A percentile compares a stretch with the other conserved stretches of the same genome.
Conservation (phyloP, 768 basidiomycete species). For the Polyporus arcularius region DNA sequence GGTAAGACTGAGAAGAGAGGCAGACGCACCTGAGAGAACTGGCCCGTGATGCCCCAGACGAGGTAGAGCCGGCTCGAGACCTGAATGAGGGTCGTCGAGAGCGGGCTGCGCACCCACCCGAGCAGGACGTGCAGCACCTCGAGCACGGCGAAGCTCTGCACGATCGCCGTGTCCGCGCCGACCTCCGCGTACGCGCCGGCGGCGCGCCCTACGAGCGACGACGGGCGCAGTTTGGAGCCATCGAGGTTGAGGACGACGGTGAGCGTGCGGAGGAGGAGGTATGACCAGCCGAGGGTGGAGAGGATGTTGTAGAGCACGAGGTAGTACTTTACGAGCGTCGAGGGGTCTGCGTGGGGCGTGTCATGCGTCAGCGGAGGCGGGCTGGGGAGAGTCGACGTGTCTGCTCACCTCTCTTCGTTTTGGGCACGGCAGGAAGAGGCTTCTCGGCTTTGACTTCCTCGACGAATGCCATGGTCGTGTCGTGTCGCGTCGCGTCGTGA, state of each 20-base stretch:
- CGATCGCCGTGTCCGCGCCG: constrained; percentile 61
- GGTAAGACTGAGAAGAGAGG: constrained; percentile 24
- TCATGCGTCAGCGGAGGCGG: background rate
- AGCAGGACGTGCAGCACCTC: constrained; percentile 82
- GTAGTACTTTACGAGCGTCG: constrained; percentile 48
- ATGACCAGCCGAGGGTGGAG: constrained; percentile 75
- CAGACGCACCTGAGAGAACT: constrained; percentile 53
- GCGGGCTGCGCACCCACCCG: constrained; percentile 77
- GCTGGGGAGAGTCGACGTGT: background rate
- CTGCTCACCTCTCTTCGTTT: constrained; percentile 8
- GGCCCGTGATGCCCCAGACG: constrained; percentile 81
- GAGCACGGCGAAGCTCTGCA: constrained; percentile 82
- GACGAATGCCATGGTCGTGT: constrained; percentile 20
- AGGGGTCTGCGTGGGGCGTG: constrained; percentile 14
- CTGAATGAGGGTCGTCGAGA: constrained; percentile 75
- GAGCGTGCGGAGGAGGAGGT: constrained; percentile 61
- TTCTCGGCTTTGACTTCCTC: constrained; percentile 19
- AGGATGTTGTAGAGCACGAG: constrained; percentile 77
- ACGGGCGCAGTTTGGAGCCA: constrained; percentile 16
- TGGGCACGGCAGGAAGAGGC: constrained; percentile 1
- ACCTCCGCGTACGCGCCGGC: constrained; percentile 62
- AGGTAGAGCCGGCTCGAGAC: constrained; percentile 80
- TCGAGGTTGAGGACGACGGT: constrained; percentile 40
- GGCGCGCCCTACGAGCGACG: constrained; percentile 50
- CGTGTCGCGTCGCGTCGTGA: background rate